Evolutionary conservation across 352 stramenopile genomes (phyloP), one percentile per base, ranked within the genome.

Genomic region (Phytopythium chamaehyphon): DNA sequence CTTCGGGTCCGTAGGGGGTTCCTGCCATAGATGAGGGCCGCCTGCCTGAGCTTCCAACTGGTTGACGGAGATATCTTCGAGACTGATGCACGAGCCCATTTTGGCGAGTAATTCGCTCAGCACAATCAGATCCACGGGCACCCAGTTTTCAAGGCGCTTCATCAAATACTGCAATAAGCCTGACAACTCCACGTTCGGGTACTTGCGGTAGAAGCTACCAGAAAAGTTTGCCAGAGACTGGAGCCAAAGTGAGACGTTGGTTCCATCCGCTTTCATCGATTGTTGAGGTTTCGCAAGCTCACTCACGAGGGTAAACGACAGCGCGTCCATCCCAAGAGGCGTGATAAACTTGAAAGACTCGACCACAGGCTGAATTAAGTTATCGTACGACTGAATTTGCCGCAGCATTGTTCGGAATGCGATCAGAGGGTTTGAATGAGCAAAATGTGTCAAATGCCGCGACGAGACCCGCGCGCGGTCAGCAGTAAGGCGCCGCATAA

Each of bases 371-470:
- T 96, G 76, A 48, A 98, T 98, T 54, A 98, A 69, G 61, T 98
- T 98, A 54, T 98, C 95, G 59, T 98, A 98, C 64, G 91, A 97
- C 66, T 98, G 93, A 65, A 98, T 97, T 65, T 98, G 92, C 43
- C 82, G 83, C 23, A 98, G 66, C 75, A 98, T 98, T 14, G 90
- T 96, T 19, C 81, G 86, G 56, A 98, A 98, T 14, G 98, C 90
- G 12, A 98, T 86, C 21, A 98, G 64, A 18, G 95, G 95, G 68
- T 98, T 98, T 31, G 82, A 93, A 55, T 98, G 91, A 6, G 90
- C 89, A 21, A 94, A 82, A 51, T 98, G 95, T 7, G 84, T 93
- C 21, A 95, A 48, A 28, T 64, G 77, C 7, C 84, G 78, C 24
- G 80, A 82, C 2, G 83, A 93, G 3, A 82, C 63, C 48, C 92